A percentile compares a stretch with the other conserved stretches of the same genome.
Evolutionary conservation across 2,329 filamentous ascomycete genomes (phyloP).

Genomic region (Hypomyces rosellus): DNA sequence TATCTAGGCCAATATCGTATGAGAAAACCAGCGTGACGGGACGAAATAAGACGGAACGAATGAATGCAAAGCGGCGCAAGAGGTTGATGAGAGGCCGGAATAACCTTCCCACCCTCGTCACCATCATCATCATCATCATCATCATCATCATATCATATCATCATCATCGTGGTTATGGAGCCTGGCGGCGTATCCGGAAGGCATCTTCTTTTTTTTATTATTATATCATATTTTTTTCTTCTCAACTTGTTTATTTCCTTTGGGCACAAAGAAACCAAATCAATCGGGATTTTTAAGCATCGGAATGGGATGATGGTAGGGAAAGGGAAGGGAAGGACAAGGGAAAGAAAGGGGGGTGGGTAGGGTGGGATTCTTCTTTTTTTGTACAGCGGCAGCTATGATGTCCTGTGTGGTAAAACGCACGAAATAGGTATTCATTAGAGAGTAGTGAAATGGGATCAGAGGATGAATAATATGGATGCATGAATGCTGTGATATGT

Average conservation of each 20-base stretch:
- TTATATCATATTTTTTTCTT: conserved; percentile 2
- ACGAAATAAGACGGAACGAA: background rate
- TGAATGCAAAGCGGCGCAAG: background rate
- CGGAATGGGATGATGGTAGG: background rate
- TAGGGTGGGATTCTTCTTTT: background rate
- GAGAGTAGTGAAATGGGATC: no score
- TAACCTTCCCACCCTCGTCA: background rate
- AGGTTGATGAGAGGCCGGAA: background rate
- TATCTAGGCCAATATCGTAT: background rate
- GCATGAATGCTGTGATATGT: no score
- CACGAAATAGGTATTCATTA: no score
- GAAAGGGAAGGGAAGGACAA: background rate
- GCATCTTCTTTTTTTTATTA: conserved; percentile 2
- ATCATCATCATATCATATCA: background rate
- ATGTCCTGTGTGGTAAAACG: no score
- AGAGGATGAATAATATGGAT: no score
- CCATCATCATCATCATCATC: background rate
- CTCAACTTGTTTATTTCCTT: conserved; percentile 2
- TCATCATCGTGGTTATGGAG: conserved; percentile 7
- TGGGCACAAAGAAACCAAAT: background rate
- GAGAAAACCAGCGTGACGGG: background rate
- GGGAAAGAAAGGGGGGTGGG: no score
- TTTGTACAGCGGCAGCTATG: no score
- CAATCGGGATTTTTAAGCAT: background rate
- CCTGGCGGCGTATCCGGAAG: conserved; percentile 12